These are phyloP conservation scores for Leishmania lainsoni DNA, from an alignment of 208 protist genomes.

Conservation along the genomic window DNA sequence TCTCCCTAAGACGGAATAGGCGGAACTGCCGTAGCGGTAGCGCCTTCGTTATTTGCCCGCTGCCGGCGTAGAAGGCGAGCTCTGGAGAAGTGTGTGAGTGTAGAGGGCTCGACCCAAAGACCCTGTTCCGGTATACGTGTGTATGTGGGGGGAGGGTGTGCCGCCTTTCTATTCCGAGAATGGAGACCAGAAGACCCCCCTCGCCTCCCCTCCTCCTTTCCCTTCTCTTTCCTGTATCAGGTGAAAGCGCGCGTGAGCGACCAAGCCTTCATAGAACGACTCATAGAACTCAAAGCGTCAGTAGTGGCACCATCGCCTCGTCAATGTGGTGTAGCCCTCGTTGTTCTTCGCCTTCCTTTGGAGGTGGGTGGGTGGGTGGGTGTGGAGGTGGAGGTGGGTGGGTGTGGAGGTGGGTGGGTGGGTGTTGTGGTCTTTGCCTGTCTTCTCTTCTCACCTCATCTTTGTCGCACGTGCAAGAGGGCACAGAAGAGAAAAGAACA, in stretches of 20 bases:
- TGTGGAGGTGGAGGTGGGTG: not conserved
- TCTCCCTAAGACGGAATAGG: conserved; percentile 15
- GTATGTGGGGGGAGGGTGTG: not conserved
- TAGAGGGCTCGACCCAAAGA: not conserved
- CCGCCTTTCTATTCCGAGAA: not conserved
- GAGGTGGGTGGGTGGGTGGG: not conserved
- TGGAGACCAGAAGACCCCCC: not conserved
- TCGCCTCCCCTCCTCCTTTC: not conserved
- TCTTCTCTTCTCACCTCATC: not conserved
- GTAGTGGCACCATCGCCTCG: not conserved
- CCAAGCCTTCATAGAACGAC: not conserved
- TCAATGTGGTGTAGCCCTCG: not conserved
- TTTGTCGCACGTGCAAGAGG: not conserved
- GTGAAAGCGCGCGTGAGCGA: not conserved
- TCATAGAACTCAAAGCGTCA: not conserved
- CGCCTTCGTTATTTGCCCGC: not conserved
- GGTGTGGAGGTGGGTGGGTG: not conserved
- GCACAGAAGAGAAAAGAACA: not conserved
- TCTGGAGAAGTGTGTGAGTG: not conserved
- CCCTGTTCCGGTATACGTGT: not conserved
- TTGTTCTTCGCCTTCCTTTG: not conserved
- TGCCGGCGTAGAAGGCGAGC: not conserved
- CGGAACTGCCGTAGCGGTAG: not conserved
- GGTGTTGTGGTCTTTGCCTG: not conserved
- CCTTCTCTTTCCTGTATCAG: not conserved